Evolutionary conservation across 2,329 filamentous ascomycete genomes (phyloP).

Genomic region (Emericellopsis cladophorae): DNA sequence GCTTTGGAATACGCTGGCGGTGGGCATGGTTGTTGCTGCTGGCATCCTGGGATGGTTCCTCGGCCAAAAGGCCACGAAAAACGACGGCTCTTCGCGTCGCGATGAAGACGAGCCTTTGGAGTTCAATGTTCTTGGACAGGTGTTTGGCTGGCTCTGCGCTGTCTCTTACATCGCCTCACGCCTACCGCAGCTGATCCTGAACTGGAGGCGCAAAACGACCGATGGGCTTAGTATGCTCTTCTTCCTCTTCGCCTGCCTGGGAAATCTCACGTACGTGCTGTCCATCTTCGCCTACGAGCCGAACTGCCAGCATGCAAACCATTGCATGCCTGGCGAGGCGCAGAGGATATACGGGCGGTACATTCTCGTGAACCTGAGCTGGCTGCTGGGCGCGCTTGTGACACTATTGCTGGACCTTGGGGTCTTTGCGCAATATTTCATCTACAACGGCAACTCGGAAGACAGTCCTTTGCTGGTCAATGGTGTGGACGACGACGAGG

Average conservation of each 20-base stretch:
- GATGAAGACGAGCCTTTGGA: constrained; percentile 36
- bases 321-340: constrained; percentile 55
- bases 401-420: constrained; percentile 74
- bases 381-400: constrained; percentile 80
- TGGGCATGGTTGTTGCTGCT: constrained; percentile 72
- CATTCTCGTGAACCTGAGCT: constrained; percentile 80
- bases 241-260: constrained; percentile 91
- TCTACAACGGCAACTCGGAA: constrained; percentile 49
- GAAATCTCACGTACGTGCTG: constrained; percentile 86
- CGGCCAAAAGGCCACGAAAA: constrained; percentile 24
- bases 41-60: constrained; percentile 82
- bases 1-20: constrained; percentile 61
- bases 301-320: constrained; percentile 34
- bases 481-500: constrained; percentile 12
- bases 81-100: constrained; percentile 16
- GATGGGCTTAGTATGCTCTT: constrained; percentile 91
- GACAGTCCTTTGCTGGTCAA: constrained; percentile 11
- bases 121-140: constrained; percentile 70
- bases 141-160: constrained; percentile 91
- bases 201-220: constrained; percentile 83
- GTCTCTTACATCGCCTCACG: constrained; percentile 80
- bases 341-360: constrained; percentile 61
- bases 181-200: constrained; percentile 80
- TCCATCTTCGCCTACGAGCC: constrained; percentile 87
- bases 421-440: constrained; percentile 85